These are phyloP conservation scores for Anethum foeniculum DNA, from an alignment of 140 eudicot genomes.

Conservation along the genomic window DNA sequence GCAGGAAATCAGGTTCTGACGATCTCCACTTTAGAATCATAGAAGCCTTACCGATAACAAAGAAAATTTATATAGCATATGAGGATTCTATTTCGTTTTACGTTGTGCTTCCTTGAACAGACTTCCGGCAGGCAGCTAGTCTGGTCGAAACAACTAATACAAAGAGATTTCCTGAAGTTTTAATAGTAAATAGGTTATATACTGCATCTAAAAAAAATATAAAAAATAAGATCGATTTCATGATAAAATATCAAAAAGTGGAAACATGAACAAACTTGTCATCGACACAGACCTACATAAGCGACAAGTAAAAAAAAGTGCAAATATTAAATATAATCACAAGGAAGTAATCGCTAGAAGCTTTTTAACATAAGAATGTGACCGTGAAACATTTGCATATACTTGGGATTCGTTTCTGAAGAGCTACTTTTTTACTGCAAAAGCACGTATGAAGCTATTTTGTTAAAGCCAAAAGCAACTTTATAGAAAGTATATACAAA, in stretches of 20 bases:
- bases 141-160: background rate
- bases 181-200: background rate
- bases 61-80: background rate
- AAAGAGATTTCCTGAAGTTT: background rate
- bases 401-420: background rate
- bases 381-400: no score
- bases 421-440: no score
- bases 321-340: background rate
- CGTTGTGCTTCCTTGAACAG: background rate
- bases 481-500: no score
- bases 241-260: background rate
- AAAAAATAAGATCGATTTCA: background rate
- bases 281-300: background rate
- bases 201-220: background rate
- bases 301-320: background rate
- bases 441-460: no score
- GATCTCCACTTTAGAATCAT: slow-evolving; percentile 3
- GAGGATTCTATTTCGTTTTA: background rate
- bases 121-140: background rate
- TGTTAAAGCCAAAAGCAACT: no score
- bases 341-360: background rate
- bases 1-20: background rate
- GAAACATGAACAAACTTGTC: background rate
- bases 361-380: no score
- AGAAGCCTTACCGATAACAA: background rate